phyloP scores from a whole-genome alignment of 2,329 filamentous ascomycete genomes.

The Dactylonectria estremocensis region DNA sequence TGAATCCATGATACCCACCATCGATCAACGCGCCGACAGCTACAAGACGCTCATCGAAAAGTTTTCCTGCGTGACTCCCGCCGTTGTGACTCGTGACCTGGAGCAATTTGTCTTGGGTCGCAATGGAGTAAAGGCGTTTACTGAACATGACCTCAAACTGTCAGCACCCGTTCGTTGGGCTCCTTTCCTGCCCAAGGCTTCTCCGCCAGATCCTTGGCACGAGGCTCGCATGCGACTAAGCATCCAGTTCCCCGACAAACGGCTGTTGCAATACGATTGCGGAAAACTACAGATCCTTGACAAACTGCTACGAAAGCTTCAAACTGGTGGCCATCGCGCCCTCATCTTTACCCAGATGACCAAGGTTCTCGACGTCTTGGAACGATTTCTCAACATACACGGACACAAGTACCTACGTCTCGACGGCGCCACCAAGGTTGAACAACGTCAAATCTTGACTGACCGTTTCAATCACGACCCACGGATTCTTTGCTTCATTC shows the following conservation, averaged over 20 bases:
- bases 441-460: constrained; percentile 94
- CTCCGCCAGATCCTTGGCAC: constrained; percentile 86
- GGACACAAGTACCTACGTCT: constrained; percentile 96
- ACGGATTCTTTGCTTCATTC: constrained; percentile 93
- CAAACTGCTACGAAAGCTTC: constrained; percentile 86
- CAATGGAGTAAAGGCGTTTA: constrained; percentile 70
- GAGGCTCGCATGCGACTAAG: constrained; percentile 92
- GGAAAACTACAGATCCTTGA: constrained; percentile 95
- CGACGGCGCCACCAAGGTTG: constrained; percentile 96
- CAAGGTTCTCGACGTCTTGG: constrained; percentile 95
- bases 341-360: constrained; percentile 99
- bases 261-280: constrained; percentile 97
- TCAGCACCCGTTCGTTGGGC: constrained; percentile 70
- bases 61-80: constrained; percentile 93
- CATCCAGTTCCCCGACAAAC: constrained; percentile 96
- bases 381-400: constrained; percentile 98
- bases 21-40: constrained; percentile 79
- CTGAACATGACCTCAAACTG: constrained; percentile 69
- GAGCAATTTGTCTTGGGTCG: constrained; percentile 77
- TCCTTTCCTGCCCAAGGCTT: constrained; percentile 70
- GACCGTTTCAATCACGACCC: constrained; percentile 97
- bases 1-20: constrained; percentile 78
- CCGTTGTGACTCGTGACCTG: constrained; percentile 86
- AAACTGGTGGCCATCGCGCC: constrained; percentile 91
- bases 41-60: constrained; percentile 85